A percentile compares a stretch with the other conserved stretches of the same genome.
Evolutionary conservation across 2,329 filamentous ascomycete genomes (phyloP).

Genomic region (Phyllosticta citriasiana): DNA sequence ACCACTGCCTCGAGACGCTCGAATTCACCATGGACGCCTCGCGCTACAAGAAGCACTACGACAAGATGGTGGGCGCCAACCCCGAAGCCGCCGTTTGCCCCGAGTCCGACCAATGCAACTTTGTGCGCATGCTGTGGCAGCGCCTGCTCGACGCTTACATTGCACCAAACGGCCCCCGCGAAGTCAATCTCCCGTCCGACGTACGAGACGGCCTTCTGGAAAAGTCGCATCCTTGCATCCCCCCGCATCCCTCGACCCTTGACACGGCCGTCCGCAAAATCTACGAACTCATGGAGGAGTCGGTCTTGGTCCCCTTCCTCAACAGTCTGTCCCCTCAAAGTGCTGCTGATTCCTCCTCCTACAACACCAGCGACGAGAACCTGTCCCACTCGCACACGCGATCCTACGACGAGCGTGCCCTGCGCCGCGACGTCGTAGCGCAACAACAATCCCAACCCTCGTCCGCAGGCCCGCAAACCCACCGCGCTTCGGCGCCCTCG

Average conservation of each 20-base stretch:
- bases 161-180: constrained; percentile 68
- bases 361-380: constrained; percentile 32
- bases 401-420: constrained; percentile 32
- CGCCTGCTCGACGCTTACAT: constrained; percentile 87
- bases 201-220: constrained; percentile 73
- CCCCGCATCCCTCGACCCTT: constrained; percentile 64
- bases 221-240: constrained; percentile 48
- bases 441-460: neutral
- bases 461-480: constrained; percentile 6
- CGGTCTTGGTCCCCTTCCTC: constrained; percentile 83
- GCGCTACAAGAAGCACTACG: constrained; percentile 63
- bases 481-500: constrained; percentile 30
- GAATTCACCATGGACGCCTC: constrained; percentile 95
- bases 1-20: constrained; percentile 91
- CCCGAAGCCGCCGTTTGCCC: constrained; percentile 38
- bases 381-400: constrained; percentile 28
- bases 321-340: constrained; percentile 51
- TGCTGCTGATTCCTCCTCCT: constrained; percentile 32
- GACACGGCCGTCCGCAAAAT: constrained; percentile 80
- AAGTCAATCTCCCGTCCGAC: constrained; percentile 80
- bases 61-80: constrained; percentile 45
- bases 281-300: constrained; percentile 96
- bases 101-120: constrained; percentile 50
- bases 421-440: constrained; percentile 20
- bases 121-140: constrained; percentile 74